Conservation (phyloP, 257 asterid species). For the Fraxinus pennsylvanica region DNA sequence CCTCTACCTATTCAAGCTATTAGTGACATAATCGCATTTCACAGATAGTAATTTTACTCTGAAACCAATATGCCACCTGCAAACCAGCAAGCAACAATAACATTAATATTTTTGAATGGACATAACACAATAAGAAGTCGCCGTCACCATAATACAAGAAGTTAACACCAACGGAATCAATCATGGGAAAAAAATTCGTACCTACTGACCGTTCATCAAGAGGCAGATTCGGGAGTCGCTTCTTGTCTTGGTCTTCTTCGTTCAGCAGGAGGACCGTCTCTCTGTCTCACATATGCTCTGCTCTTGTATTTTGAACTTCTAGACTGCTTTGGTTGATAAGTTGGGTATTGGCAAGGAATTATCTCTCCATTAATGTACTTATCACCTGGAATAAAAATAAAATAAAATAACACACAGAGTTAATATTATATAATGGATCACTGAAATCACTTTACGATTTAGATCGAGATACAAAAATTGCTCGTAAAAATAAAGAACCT, state of each 20-base stretch:
- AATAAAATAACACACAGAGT: not conserved
- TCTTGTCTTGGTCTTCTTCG: constrained; percentile 63
- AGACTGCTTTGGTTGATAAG: constrained; percentile 86
- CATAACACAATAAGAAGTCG: not conserved
- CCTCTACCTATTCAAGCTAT: constrained; percentile 27
- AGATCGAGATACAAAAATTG: not conserved
- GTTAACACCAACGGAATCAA: not conserved
- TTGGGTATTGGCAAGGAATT: constrained; percentile 89
- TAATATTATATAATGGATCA: constrained; percentile 9
- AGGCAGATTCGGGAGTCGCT: constrained; percentile 61
- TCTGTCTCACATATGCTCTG: constrained; percentile 91
- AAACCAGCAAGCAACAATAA: constrained; percentile 23
- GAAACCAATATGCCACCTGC: constrained; percentile 33
- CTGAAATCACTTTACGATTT: not conserved
- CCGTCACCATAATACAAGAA: not conserved
- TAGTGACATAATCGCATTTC: constrained; percentile 24
- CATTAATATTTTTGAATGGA: not conserved
- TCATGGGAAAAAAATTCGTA: constrained; percentile 13
- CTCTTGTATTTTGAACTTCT: constrained; percentile 68
- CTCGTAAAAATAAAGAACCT: constrained; percentile 44
- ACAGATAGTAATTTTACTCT: constrained; percentile 22
- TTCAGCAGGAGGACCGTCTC: constrained; percentile 93
- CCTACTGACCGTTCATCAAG: constrained; percentile 30
- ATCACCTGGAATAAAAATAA: constrained; percentile 54
- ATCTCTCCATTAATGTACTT: constrained; percentile 94